Evolutionary conservation across 371 early-diverging fungal genomes (phyloP).

Genomic region (Synchytrium microbalum): DNA sequence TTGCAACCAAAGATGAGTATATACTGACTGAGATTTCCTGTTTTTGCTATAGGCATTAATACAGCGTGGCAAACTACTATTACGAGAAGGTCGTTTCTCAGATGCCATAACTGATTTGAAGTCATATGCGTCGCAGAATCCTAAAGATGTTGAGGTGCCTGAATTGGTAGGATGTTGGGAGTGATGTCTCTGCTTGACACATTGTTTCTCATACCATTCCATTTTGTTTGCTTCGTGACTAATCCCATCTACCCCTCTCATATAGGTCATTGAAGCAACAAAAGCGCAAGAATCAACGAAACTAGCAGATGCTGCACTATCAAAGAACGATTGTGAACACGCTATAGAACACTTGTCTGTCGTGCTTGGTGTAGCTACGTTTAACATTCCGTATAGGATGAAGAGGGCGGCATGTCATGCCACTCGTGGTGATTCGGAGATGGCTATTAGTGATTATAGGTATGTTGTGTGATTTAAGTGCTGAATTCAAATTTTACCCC

Average conservation of each 20-base stretch:
- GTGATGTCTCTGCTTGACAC: background rate
- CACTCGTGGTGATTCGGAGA: constrained; percentile 63
- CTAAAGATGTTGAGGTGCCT: constrained; percentile 33
- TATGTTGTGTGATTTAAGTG: constrained; percentile 24
- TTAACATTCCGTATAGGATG: constrained; percentile 46
- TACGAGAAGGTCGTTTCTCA: constrained; percentile 60
- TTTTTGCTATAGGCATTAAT: constrained; percentile 45
- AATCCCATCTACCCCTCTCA: background rate
- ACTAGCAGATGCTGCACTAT: constrained; percentile 10
- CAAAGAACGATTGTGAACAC: constrained; percentile 39
- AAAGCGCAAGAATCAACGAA: background rate
- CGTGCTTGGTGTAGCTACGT: constrained; percentile 51
- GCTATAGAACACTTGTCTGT: constrained; percentile 48
- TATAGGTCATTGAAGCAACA: constrained; percentile 4
- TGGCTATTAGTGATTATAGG: constrained; percentile 73
- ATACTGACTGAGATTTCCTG: constrained; percentile 2
- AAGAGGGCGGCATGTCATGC: constrained; percentile 69
- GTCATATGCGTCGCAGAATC: constrained; percentile 19
- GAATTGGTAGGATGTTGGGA: constrained; percentile 30
- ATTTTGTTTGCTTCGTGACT: constrained; percentile 4
- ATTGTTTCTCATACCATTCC: background rate
- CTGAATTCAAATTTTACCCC: background rate
- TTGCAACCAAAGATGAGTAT: background rate
- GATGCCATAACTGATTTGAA: constrained; percentile 40
- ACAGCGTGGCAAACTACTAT: constrained; percentile 68